phyloP scores from a whole-genome alignment of 2,329 filamentous ascomycete species.

The Alternaria triticimaculans region DNA sequence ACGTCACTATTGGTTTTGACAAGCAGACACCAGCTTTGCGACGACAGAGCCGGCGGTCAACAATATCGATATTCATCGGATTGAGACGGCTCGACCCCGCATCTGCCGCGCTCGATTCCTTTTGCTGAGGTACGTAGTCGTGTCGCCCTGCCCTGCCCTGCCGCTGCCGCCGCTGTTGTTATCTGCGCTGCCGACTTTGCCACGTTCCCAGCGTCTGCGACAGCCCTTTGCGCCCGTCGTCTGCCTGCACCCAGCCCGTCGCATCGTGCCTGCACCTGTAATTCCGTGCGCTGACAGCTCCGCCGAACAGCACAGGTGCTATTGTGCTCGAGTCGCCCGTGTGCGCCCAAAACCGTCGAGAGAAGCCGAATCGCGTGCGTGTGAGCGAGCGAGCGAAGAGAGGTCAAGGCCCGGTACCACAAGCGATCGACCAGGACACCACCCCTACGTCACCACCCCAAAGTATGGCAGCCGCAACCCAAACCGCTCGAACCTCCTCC shows the following conservation, averaged over 20 bases:
- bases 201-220: conserved; percentile 30
- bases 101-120: conserved; percentile 25
- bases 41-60: conserved; percentile 23
- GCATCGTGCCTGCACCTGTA: conserved; percentile 15
- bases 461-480: conserved; percentile 46
- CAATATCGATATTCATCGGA: conserved; percentile 20
- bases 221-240: conserved; percentile 15
- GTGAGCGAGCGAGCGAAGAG: conserved; percentile 28
- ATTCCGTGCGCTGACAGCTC: conserved; percentile 20
- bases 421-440: conserved; percentile 38
- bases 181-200: conserved; percentile 25
- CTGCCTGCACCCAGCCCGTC: conserved; percentile 19
- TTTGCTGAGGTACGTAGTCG: conserved; percentile 38
- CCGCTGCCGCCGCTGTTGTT: conserved; percentile 23
- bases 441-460: conserved; percentile 46
- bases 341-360: conserved; percentile 19
- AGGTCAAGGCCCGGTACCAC: conserved; percentile 31
- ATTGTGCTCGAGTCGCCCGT: conserved; percentile 5
- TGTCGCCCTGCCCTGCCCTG: conserved; percentile 11
- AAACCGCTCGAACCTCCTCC: conserved; percentile 43
- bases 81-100: conserved; percentile 34
- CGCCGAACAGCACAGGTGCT: conserved; percentile 10
- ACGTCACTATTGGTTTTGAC: conserved; percentile 37
- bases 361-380: conserved; percentile 25
- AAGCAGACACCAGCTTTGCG: conserved; percentile 25